Conservation (phyloP, 257 asterid species). For the Przewalskia tangutica region DNA sequence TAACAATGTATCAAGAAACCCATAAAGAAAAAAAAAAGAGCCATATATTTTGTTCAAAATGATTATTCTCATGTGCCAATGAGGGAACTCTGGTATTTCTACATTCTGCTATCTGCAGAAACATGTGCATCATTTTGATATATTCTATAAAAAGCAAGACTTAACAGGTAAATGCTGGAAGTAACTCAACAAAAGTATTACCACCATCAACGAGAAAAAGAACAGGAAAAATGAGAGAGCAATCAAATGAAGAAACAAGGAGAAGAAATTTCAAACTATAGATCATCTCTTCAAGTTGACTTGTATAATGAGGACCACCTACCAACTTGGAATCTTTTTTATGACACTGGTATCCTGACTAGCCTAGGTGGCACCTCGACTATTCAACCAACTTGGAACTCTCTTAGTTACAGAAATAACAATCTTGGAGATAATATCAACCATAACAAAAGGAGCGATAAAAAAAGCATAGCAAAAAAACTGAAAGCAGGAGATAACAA, state of each 20-base stretch:
- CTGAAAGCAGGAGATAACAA: not conserved
- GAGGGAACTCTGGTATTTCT: constrained; percentile 56
- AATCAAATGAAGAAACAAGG: not conserved
- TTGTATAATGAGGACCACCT: not conserved
- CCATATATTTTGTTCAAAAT: constrained; percentile 82
- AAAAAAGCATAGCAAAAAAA: not conserved
- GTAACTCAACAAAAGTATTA: not conserved
- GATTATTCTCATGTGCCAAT: constrained; percentile 77
- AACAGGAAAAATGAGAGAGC: not conserved
- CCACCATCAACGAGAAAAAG: not conserved
- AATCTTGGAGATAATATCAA: not conserved
- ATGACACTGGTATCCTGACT: not conserved
- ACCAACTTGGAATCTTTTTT: not conserved
- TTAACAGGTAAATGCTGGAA: not conserved
- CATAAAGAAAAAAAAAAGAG: not conserved
- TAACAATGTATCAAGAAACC: not conserved
- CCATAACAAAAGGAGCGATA: not conserved
- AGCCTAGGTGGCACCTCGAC: not conserved
- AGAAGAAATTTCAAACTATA: constrained; percentile 1
- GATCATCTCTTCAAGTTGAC: not conserved
- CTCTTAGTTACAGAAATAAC: not conserved
- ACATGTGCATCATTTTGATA: not conserved
- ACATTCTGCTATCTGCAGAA: constrained; percentile 57
- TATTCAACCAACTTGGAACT: not conserved
- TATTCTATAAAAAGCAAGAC: not conserved